Evolutionary conservation across 345 rosid genomes (phyloP), one percentile per base, ranked within the genome.

Genomic region (Acer yangbiense): DNA sequence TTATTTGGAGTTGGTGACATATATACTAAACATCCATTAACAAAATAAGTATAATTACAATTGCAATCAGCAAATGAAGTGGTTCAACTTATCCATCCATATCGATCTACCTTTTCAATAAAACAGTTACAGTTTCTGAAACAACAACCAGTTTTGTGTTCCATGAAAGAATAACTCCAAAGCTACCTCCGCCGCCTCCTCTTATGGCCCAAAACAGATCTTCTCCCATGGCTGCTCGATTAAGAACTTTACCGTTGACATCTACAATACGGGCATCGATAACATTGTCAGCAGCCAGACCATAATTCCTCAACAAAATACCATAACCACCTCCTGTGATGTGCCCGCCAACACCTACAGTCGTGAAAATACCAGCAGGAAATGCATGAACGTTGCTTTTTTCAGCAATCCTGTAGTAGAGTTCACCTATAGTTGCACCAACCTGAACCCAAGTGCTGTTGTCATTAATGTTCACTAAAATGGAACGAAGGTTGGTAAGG

Each of bases 121-220:
- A 20, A 60, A 60, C 27, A 0, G 64, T 60, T 20, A 92, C 90
- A 3, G 84, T 85, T n/a, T 76, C 65, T 5, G 97, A 93, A 23
- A 92, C 94, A 9, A 89, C 89, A 75, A 92, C 97, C 41, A 92
- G 79, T 61, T 83, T 86, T 48, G 89, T 71, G 67, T 92, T 90
- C 92, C 92, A 92, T 2, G 80, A 70, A 17, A 88, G 81, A 3
- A 90, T 88, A 9, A 92, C 23, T 7, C 64, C 64, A 4, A 60
- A 60, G 64, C 64, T 60, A 7, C 64, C 64, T 6, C 64, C 27
- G 1, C 27, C 27, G 27, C 27, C 64, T n/a, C 64, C 64, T 60
- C 27, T 60, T 8, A 20, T 20, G 12, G 64, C 64, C 27, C 64
- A 8, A 20, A 60, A 60, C 27, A 20, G 12, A 60, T 20, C 64